Base-by-base conservation (phyloP, 306 rosid genomes). In the Carpinus fangiana region DNA sequence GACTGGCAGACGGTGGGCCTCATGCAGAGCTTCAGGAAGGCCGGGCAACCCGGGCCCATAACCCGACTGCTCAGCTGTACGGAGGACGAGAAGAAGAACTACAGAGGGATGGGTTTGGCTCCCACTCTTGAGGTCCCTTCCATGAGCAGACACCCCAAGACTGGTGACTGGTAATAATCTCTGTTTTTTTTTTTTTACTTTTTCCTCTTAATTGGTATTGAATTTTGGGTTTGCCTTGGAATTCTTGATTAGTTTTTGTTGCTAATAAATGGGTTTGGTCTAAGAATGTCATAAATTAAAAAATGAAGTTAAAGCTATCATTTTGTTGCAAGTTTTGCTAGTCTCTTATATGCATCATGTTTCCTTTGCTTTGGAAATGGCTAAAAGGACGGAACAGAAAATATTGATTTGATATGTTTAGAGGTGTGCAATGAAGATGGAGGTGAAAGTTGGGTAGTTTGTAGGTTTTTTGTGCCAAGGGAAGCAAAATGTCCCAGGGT, bases 1-100 rank as follows among this genome's bases (percentile, higher is more conserved):
- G 99, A 95, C 84, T 95, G 99, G 99, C 98, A 95, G 72, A 95
- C 99, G 14, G 99, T 95, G 41, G 99, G 99, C 46, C 83, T 95
- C 23, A 89, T 95, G 93, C 84, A 90, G 38, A 95, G 99, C 82
- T 93, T 81, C 82, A 85, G 81, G 81, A 95, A 89, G 85, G 85
- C 98, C 59, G 75, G 83, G 81, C 99, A 95, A 74, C 98, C 96
- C 16, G 99, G 99, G 75, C 99, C 98, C 0, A 87, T 95, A 57
- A 95, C 99, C 47, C 90, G 99, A 20, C 85, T 95, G 45, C 97
- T 95, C 52, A 95, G 99, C 78, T 95, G 99, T 74, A 93, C 99
- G 45, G 97, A 91, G 46, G 92, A 95, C 61, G 92, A 93, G 94
- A 93, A 89, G 94, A 93, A 86, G 90, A 87, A 82, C 8, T 95